Evolutionary conservation across 1,284 basidiomycete species (phyloP), one percentile per base, ranked within the genome.

Genomic region (Rhodotorula sp.): DNA sequence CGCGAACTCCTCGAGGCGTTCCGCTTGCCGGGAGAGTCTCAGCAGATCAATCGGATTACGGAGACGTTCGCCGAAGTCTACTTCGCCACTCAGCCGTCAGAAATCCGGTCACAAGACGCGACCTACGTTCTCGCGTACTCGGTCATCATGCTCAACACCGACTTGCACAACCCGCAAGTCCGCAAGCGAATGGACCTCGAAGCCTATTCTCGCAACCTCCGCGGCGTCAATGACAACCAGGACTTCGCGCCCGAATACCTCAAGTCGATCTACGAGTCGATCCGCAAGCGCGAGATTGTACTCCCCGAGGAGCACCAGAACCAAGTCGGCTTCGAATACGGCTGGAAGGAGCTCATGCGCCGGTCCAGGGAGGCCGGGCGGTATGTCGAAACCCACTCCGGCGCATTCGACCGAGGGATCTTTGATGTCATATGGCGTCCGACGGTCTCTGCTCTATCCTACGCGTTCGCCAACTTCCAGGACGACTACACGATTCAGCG

Each of bases 251-350:
- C 87, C 0, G 92, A 93, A 71, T 96, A 91, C 79, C 83, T 98
- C 76, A 87, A 89, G 82, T 85, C 85, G 51, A 92, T 98, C 69
- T 99, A 95, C 78, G 94, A 98, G 74, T 93, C 90, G 6, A 95
- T 99, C 78, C 88, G 91, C 60, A 95, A 91, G 81, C 85, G 88
- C 59, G 96, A 99, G 82, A 98, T 99, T 72, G 87, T 99, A 62
- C 91, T 99, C 88, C 95, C 96, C 0, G 95, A 99, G 81, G 96
- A 99, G 79, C 96, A 99, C 79, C 91, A 89, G 7, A 96, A 96
- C 2, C 93, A 95, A 80, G 86, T 96, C 51, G 96, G 96, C 1
- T 99, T 99, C 79, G 96, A 99, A 78, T 98, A 96, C 79, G 93
- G 95, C 10, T 99, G 96, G 96, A 98, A 98, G 80, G 93, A 96